phyloP scores from a whole-genome alignment of 441 rosid species.

The Syzygium malaccense region DNA sequence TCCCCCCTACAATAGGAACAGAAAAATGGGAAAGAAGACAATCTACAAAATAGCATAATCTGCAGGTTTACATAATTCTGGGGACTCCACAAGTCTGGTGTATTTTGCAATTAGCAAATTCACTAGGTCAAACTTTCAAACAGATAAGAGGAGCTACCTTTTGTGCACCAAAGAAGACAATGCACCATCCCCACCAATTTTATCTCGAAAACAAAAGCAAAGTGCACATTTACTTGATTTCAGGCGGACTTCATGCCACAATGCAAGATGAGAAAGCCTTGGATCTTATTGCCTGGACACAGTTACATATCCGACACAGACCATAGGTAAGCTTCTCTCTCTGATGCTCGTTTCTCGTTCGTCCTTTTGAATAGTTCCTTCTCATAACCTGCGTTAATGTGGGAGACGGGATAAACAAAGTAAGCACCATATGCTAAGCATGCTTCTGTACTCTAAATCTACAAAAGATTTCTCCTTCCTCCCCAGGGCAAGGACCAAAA shows the following conservation, averaged over 20 bases:
- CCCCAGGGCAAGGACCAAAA: background rate
- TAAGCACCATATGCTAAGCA: background rate
- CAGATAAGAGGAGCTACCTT: background rate
- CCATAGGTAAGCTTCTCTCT: slow-evolving; percentile 92
- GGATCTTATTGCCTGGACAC: background rate
- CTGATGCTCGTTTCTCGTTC: slow-evolving; percentile 77
- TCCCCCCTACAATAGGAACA: background rate
- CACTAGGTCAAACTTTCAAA: background rate
- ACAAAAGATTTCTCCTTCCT: background rate
- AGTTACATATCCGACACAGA: slow-evolving; percentile 83
- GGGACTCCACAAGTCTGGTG: background rate
- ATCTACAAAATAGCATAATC: background rate
- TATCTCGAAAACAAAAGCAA: background rate
- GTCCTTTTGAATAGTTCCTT: slow-evolving; percentile 48
- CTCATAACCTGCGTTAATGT: slow-evolving; percentile 52
- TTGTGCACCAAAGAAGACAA: background rate
- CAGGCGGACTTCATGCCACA: background rate
- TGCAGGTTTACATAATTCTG: background rate
- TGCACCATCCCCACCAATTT: background rate
- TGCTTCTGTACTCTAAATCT: background rate
- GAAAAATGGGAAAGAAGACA: background rate
- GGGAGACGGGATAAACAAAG: background rate
- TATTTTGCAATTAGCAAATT: background rate
- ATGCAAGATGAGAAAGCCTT: background rate
- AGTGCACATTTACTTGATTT: background rate